A percentile compares a stretch with the other conserved stretches of the same genome.
Evolutionary conservation across 257 asterid genomes (phyloP).

Genomic region (Capsicum rhomboideum): DNA sequence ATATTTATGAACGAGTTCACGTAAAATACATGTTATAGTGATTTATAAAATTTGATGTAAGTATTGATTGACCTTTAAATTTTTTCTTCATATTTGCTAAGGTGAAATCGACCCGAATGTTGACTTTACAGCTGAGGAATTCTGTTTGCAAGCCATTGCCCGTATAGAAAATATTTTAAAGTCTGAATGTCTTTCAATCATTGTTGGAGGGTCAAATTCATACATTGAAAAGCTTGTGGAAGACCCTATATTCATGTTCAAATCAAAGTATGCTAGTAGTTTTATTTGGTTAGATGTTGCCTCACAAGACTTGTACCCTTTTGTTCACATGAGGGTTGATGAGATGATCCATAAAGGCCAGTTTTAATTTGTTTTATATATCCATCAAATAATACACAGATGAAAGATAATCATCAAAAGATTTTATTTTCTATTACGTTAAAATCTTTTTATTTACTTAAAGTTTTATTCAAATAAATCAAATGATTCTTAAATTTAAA

Average conservation of each 20-base stretch:
- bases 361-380: no score
- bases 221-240: constrained; percentile 17
- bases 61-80: no score
- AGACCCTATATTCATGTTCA: constrained; percentile 5
- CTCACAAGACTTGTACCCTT: neutral
- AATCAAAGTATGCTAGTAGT: neutral
- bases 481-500: neutral
- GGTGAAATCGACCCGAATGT: neutral
- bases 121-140: constrained; percentile 8
- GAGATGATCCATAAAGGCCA: no score
- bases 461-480: neutral
- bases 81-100: no score
- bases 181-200: constrained; percentile 9
- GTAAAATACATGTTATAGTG: no score
- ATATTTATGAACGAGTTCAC: no score
- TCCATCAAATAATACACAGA: no score
- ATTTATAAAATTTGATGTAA: no score
- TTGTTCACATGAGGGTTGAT: no score
- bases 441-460: no score
- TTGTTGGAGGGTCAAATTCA: constrained; percentile 24
- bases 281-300: constrained; percentile 18
- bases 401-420: neutral
- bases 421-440: no score
- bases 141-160: neutral
- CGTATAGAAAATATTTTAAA: neutral